These are phyloP conservation scores for Sungouiella blattae DNA, from an alignment of 805 yeast genomes.

Conservation along the genomic window DNA sequence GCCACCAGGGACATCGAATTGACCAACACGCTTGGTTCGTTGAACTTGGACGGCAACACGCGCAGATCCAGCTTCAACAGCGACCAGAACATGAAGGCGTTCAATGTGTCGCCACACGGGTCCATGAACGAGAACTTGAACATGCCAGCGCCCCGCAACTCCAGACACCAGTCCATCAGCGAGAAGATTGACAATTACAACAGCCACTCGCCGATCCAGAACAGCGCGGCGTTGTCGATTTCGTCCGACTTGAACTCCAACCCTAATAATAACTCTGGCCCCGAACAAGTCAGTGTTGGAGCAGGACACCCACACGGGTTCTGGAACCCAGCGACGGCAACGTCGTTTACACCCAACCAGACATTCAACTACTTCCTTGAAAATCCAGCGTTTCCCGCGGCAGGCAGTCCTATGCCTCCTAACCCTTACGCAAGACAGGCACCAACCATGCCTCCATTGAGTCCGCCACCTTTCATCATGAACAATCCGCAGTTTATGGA, in stretches of 20 bases:
- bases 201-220: conserved; percentile 42
- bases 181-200: conserved; percentile 63
- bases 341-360: conserved; percentile 51
- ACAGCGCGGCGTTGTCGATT: conserved; percentile 34
- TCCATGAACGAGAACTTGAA: conserved; percentile 43
- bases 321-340: conserved; percentile 67
- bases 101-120: conserved; percentile 34
- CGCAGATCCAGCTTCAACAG: conserved; percentile 53
- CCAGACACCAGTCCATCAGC: conserved; percentile 51
- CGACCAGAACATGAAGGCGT: conserved; percentile 19
- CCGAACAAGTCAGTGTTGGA: conserved; percentile 2
- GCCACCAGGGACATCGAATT: conserved; percentile 65
- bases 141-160: conserved; percentile 30
- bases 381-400: conserved; percentile 8
- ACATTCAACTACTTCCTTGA: conserved; percentile 29
- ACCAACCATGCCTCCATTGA: conserved; percentile 31
- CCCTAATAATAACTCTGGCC: conserved; percentile 4
- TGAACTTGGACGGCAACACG: conserved; percentile 28
- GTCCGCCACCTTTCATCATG: conserved; percentile 39
- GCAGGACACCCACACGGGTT: conserved; percentile 31
- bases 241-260: conserved; percentile 24
- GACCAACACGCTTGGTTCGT: conserved; percentile 40
- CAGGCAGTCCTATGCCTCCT: conserved; percentile 15
- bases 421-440: conserved; percentile 33
- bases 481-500: conserved; percentile 38